Base-by-base conservation (phyloP, 176 grass and related monocot genomes). In the Raddia guianensis region DNA sequence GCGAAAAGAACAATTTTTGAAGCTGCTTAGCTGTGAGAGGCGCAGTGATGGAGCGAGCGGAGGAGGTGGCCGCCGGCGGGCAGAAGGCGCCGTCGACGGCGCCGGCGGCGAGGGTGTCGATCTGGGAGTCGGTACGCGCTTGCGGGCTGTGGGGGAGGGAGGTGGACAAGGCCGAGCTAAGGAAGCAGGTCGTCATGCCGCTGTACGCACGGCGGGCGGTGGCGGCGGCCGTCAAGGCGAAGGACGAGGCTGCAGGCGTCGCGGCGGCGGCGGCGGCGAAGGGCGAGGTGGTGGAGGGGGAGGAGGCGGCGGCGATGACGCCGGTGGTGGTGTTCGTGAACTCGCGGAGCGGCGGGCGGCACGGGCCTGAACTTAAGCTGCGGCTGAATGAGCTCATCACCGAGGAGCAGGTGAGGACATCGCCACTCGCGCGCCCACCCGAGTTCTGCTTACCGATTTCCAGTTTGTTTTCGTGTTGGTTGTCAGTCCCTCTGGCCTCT, bases 251-350 rank as follows among this genome's bases (percentile, higher is more conserved):
- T 3, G 80, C 77, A 37, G 92, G 71, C 80, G 48, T 74, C 0
- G 81, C 81, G 43, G 83, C 67, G 0, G 90, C 79, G 0, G 9
- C 42, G 11, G 47, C 53, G 6, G 59, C 72, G 35, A 51, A 1
- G 59, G 44, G 53, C 0, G 78, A 14, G 18, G 61, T 45, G 16
- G 49, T 12, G 8, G 49, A 9, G 54, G 56, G 6, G 12, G 66
- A 6, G 40, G 60, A 35, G 18, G 75, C 44, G 42, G 66, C 66
- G 4, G 81, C 80, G 37, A 79, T 89, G 73, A 66, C 90, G 67
- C 96, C 96, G 0, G 11, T 95, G 27, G 92, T 99, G 16, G 92
- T 99, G 76, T 99, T 99, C 74, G 88, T 99, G 7, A 99, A 95
- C 79, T 99, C 96, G 2, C 75, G 67, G 62, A 99, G 96, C 57